A percentile compares a stretch with the other conserved stretches of the same genome.
phyloP scores from a whole-genome alignment of 495 filamentous ascomycete species.

The Xylaria scruposa region DNA sequence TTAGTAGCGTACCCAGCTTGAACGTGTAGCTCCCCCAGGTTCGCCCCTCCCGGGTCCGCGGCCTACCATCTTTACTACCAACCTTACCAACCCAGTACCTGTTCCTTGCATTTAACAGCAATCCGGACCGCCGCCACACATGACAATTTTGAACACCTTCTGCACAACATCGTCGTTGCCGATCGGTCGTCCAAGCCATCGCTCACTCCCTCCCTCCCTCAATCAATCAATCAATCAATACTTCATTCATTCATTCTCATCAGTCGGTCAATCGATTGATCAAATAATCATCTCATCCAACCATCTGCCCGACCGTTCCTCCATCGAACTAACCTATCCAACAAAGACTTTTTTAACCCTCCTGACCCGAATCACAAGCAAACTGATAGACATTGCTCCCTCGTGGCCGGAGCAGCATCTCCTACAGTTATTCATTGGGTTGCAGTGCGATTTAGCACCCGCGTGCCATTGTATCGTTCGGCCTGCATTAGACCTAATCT shows the following conservation, averaged over 20 bases:
- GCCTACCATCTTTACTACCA: not conserved
- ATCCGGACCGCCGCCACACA: slow-evolving; percentile 14
- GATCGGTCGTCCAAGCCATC: slow-evolving; percentile 6
- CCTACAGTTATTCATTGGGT: slow-evolving; percentile 21
- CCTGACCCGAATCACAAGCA: slow-evolving; percentile 10
- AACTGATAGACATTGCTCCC: slow-evolving; percentile 12
- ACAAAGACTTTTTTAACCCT: slow-evolving; percentile 15
- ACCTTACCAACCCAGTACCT: slow-evolving; percentile 11
- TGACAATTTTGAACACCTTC: slow-evolving; percentile 18
- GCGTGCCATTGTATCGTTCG: slow-evolving; percentile 10
- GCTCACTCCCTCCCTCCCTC: not conserved
- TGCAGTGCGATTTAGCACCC: slow-evolving; percentile 9
- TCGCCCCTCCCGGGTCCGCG: slow-evolving; percentile 7
- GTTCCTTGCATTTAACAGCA: slow-evolving; percentile 28
- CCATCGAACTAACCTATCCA: not conserved
- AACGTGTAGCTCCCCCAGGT: not conserved
- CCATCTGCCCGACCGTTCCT: not conserved
- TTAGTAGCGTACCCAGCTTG: not conserved
- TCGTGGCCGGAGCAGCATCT: slow-evolving; percentile 14
- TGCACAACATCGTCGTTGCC: slow-evolving; percentile 24
- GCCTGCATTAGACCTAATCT: slow-evolving; percentile 21
- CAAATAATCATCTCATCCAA: not conserved
- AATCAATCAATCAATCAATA: not conserved
- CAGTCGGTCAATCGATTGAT: not conserved
- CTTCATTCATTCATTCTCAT: slow-evolving; percentile 11